Conservation (phyloP, 441 rosid genomes). For the Jatropha podagrica region DNA sequence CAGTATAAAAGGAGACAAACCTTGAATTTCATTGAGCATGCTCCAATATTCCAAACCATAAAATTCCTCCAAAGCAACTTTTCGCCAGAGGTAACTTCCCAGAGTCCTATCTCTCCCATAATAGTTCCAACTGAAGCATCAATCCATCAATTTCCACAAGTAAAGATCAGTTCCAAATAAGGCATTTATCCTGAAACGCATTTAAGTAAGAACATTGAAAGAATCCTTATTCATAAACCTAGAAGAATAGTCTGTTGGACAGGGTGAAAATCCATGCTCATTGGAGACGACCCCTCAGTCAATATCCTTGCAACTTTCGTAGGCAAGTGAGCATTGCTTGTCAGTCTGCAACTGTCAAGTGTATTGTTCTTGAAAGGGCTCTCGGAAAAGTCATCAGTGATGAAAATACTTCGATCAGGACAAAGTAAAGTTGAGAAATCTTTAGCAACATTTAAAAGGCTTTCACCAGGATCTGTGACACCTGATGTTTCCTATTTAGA, state of each 20-base stretch:
- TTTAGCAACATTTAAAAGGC: constrained; percentile 20
- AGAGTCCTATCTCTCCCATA: constrained; percentile 43
- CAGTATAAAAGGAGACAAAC: constrained; percentile 22
- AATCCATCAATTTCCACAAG: constrained; percentile 15
- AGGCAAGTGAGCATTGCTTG: constrained; percentile 23
- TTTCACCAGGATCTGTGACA: constrained; percentile 19
- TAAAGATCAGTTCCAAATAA: constrained; percentile 3
- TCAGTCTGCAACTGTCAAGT: constrained; percentile 12
- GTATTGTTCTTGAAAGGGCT: constrained; percentile 10
- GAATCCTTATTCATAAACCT: constrained; percentile 26
- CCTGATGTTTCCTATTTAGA: constrained; percentile 35
- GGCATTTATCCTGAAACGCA: neutral
- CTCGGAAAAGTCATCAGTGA: constrained; percentile 28
- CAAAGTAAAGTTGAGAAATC: constrained; percentile 15
- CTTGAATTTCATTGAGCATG: constrained; percentile 46
- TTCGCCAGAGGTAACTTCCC: constrained; percentile 45
- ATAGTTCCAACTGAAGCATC: constrained; percentile 53
- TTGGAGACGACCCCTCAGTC: constrained; percentile 32
- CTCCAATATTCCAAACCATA: constrained; percentile 46
- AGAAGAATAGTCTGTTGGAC: constrained; percentile 36
- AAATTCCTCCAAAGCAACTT: constrained; percentile 40
- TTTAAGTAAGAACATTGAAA: neutral
- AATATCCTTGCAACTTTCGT: constrained; percentile 30
- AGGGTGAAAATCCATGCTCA: constrained; percentile 52
- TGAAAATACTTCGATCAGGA: constrained; percentile 19